A percentile compares a stretch with the other conserved stretches of the same genome.
Evolutionary conservation across 2,329 filamentous ascomycete species (phyloP).

Genomic region (Curvularia verruculosa): DNA sequence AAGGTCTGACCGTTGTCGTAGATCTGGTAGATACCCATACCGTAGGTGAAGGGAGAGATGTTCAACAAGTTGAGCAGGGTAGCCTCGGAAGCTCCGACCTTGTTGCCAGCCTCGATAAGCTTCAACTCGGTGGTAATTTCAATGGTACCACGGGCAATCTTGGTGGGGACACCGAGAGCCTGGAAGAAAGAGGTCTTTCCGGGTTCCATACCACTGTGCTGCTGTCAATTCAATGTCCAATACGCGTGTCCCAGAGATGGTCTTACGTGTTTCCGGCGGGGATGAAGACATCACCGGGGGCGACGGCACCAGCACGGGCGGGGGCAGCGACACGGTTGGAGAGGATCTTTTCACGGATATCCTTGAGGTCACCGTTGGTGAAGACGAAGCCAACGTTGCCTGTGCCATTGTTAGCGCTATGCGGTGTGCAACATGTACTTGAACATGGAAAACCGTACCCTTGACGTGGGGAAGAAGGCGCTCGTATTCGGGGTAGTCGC

Average conservation of each 20-base stretch:
- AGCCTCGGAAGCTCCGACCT: constrained; percentile 98
- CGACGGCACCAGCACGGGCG: constrained; percentile 95
- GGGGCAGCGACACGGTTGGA: constrained; percentile 97
- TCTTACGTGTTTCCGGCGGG: constrained; percentile 89
- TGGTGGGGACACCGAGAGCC: constrained; percentile 99
- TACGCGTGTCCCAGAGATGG: neutral
- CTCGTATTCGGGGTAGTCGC: constrained; percentile 95
- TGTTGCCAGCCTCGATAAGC: constrained; percentile 89
- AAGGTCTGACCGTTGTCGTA: constrained; percentile 98
- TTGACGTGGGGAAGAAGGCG: constrained; percentile 93
- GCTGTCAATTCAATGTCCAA: constrained; percentile 22
- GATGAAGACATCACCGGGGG: constrained; percentile 90
- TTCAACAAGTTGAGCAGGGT: constrained; percentile 99
- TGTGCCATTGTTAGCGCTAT: constrained; percentile 36
- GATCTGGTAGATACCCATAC: constrained; percentile 94
- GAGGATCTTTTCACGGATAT: constrained; percentile 90
- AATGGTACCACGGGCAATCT: constrained; percentile 99
- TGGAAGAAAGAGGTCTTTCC: constrained; percentile 99
- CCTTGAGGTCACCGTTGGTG: constrained; percentile 96
- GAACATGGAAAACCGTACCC: constrained; percentile 56
- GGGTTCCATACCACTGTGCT: constrained; percentile 85
- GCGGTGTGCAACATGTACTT: neutral
- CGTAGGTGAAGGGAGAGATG: constrained; percentile 83
- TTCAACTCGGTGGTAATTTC: constrained; percentile 98
- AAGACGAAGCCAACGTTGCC: constrained; percentile 98